A percentile compares a stretch with the other conserved stretches of the same genome.
phyloP scores from a whole-genome alignment of 164 flowering plant species.

The Piper longum region DNA sequence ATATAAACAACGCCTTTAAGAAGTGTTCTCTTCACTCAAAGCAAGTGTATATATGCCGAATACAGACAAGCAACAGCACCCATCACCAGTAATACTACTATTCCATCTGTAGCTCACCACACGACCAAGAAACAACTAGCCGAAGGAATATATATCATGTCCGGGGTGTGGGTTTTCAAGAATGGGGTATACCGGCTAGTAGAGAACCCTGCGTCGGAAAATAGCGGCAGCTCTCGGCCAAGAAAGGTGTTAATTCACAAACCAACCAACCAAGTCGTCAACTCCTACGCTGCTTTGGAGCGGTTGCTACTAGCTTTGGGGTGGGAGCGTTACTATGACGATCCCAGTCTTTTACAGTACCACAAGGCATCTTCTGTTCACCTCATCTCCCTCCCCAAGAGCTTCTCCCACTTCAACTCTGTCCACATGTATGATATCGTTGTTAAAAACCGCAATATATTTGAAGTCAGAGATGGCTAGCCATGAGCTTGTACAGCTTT shows the following conservation, averaged over 20 bases:
- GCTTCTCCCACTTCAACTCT: constrained; percentile 51
- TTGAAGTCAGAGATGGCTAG: constrained; percentile 42
- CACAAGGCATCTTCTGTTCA: constrained; percentile 53
- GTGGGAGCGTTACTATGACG: constrained; percentile 59
- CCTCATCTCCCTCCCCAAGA: constrained; percentile 55
- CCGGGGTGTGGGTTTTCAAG: constrained; percentile 48
- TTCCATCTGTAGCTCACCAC: neutral
- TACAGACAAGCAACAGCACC: neutral
- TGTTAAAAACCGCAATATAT: constrained; percentile 44
- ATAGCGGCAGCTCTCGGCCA: constrained; percentile 5
- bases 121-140: neutral
- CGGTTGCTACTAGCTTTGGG: constrained; percentile 30
- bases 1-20: too few relatives aligned
- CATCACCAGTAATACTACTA: neutral
- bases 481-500: neutral
- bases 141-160: constrained; percentile 17
- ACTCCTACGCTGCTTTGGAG: constrained; percentile 38
- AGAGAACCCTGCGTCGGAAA: constrained; percentile 18
- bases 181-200: constrained; percentile 32
- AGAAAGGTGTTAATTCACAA: constrained; percentile 36
- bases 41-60: neutral
- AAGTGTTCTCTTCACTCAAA: too few relatives aligned
- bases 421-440: constrained; percentile 61
- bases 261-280: constrained; percentile 30
- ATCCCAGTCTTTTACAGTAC: constrained; percentile 41